A percentile compares a stretch with the other conserved stretches of the same genome.
Evolutionary conservation across 768 basidiomycete genomes (phyloP).

Genomic region (Sarcodon aspratus): DNA sequence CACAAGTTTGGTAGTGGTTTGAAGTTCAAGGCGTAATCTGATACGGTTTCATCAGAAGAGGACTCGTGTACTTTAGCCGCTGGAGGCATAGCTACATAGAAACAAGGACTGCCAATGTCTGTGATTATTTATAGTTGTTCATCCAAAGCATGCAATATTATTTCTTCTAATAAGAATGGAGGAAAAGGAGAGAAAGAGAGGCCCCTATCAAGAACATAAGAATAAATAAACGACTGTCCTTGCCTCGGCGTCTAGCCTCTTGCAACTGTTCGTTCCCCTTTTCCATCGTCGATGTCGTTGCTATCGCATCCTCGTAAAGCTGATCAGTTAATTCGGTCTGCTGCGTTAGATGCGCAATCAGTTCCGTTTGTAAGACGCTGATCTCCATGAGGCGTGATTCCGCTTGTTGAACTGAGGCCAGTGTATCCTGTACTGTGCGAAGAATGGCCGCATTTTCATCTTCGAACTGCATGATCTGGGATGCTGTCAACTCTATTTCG

Average conservation of each 20-base stretch:
- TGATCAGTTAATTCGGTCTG: conserved; percentile 92
- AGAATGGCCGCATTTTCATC: conserved; percentile 83
- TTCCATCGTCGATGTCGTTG: conserved; percentile 74
- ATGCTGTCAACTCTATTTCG: conserved; percentile 71
- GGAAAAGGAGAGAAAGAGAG: conserved; percentile 81
- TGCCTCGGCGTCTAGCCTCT: conserved; percentile 79
- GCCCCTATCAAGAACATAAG: conserved; percentile 89
- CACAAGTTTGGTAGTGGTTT: too few species aligned
- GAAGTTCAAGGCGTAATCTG: too few species aligned
- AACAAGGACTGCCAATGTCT: too few species aligned
- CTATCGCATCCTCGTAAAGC: conserved; percentile 89
- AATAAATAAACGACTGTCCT: conserved; percentile 83
- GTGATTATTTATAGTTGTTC: too few species aligned
- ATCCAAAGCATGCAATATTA: too few species aligned
- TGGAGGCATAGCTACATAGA: too few species aligned
- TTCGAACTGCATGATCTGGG: conserved; percentile 90
- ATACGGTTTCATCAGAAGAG: too few species aligned
- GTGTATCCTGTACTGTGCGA: conserved; percentile 71
- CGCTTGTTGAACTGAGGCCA: conserved; percentile 85
- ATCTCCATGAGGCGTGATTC: conserved; percentile 91
- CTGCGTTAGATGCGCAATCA: conserved; percentile 75
- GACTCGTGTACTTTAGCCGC: too few species aligned
- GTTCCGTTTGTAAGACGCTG: conserved; percentile 83
- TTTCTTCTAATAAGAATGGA: conserved; percentile 85
- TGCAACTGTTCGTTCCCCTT: conserved; percentile 85